Percentiles rank a stretch among this genome's conserved stretches.
These are phyloP conservation scores for Paecilomyces niveus DNA, from an alignment of 2,329 filamentous ascomycete genomes.

Conservation along the genomic window DNA sequence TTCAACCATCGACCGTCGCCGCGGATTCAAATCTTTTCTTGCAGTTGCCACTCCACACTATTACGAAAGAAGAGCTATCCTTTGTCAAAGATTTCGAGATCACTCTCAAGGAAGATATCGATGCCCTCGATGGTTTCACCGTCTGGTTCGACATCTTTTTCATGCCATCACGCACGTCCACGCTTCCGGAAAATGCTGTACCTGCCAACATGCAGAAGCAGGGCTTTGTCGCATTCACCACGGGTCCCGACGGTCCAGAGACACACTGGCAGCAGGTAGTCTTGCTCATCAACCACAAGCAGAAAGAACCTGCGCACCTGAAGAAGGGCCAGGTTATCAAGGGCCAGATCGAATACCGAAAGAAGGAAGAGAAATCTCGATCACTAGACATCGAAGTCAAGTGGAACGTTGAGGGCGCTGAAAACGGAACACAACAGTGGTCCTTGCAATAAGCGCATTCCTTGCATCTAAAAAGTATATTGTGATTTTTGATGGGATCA, in stretches of 20 bases:
- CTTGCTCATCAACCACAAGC: slow-evolving; percentile 57
- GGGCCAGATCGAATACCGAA: slow-evolving; percentile 64
- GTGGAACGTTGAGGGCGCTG: slow-evolving; percentile 48
- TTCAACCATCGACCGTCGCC: slow-evolving; percentile 51
- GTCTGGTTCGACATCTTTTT: slow-evolving; percentile 97
- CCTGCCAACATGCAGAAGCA: slow-evolving; percentile 55
- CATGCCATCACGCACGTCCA: slow-evolving; percentile 51
- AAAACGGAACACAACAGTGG: slow-evolving; percentile 37
- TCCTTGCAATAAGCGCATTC: slow-evolving; percentile 23
- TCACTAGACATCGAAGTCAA: slow-evolving; percentile 58
- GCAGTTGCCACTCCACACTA: slow-evolving; percentile 67
- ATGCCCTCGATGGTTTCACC: slow-evolving; percentile 74
- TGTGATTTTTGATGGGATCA: slow-evolving; percentile 4
- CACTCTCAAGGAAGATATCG: slow-evolving; percentile 54
- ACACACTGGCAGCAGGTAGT: slow-evolving; percentile 92
- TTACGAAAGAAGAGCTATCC: slow-evolving; percentile 63
- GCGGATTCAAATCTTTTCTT: slow-evolving; percentile 58
- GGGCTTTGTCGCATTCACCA: slow-evolving; percentile 73
- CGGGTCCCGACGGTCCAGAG: slow-evolving; percentile 64
- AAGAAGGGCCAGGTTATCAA: slow-evolving; percentile 53
- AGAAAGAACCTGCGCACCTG: slow-evolving; percentile 40
- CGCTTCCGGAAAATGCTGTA: slow-evolving; percentile 50
- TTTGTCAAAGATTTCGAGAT: slow-evolving; percentile 66
- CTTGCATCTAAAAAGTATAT: background rate
- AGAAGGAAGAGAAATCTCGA: slow-evolving; percentile 62